Base-by-base conservation (phyloP, 2,329 filamentous ascomycete genomes). In the Rutstroemia sydowiana region DNA sequence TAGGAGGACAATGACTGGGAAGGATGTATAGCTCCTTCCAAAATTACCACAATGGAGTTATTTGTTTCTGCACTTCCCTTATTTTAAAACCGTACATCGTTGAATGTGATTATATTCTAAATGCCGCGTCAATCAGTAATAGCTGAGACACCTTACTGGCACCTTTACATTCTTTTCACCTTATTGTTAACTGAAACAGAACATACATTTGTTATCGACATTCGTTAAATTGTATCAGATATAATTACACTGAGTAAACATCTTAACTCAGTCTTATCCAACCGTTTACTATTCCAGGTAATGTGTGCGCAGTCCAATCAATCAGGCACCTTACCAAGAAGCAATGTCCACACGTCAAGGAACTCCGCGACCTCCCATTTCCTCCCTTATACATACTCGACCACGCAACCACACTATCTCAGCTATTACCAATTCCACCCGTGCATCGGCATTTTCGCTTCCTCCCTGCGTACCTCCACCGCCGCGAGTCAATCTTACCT, bases 81-180 rank as follows among this genome's bases (percentile, higher is more conserved):
- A n/a, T 48, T 16, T 37, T 28, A 16, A 10, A 11, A 7, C 9
- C 13, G 21, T 20, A 26, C 30, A n/a, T n/a, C n/a, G n/a, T n/a
- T n/a, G n/a, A n/a, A n/a, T n/a, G n/a, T n/a, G n/a, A n/a, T n/a
- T n/a, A n/a, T n/a, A n/a, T n/a, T n/a, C n/a, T n/a, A n/a, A n/a
- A n/a, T n/a, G 32, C 48, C 32, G 21, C 32, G 32, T 39, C 41
- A 46, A 51, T 45, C 41, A 51, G 48, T 28, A 37, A 14, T n/a
- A 31, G 36, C 48, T 51, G 48, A 51, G 48, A 45, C 41, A 51
- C 41, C 48, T 21, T 45, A 28, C 23, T 30, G 48, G 32, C 32
- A 45, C 32, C 41, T 30, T 31, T 20, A 51, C 41, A 40, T 45
- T 51, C 48, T 8, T 51, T 51, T 51, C 21, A 13, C 23, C 16